phyloP scores from a whole-genome alignment of 345 rosid species.

The Boechera stricta region DNA sequence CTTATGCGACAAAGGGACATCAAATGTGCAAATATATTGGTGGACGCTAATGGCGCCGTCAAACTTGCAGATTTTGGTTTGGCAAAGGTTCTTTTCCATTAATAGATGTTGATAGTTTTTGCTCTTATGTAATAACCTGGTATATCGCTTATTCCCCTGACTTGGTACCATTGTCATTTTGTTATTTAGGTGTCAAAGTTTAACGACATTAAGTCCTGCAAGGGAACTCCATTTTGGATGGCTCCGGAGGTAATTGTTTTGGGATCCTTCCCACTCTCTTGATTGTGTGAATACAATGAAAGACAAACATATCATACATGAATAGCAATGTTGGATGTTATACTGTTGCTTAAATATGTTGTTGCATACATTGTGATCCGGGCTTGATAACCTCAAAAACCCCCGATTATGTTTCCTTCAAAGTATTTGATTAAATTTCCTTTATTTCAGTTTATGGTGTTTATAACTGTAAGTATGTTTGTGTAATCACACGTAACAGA shows the following conservation, averaged over 20 bases:
- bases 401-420: background rate
- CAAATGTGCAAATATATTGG: constrained; percentile 90
- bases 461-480: background rate
- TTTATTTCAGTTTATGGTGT: background rate
- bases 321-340: constrained; percentile 2
- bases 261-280: constrained; percentile 3
- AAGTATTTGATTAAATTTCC: background rate
- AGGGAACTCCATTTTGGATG: constrained; percentile 95
- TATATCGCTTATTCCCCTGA: background rate
- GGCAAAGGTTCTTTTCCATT: constrained; percentile 71
- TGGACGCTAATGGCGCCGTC: constrained; percentile 73
- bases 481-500: background rate
- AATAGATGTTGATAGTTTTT: constrained; percentile 22
- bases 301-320: constrained; percentile 4
- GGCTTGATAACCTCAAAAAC: background rate
- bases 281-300: constrained; percentile 15
- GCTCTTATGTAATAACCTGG: background rate
- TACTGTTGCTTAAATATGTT: background rate
- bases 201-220: constrained; percentile 81
- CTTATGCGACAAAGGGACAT: constrained; percentile 64
- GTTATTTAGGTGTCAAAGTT: constrained; percentile 71
- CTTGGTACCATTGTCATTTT: constrained; percentile 12
- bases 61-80: constrained; percentile 97
- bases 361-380: background rate
- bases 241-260: constrained; percentile 80